Percentiles rank a stretch among this genome's conserved stretches.
phyloP scores from a whole-genome alignment of 192 early-diverging fungal species.

The Coemansia sp. region DNA sequence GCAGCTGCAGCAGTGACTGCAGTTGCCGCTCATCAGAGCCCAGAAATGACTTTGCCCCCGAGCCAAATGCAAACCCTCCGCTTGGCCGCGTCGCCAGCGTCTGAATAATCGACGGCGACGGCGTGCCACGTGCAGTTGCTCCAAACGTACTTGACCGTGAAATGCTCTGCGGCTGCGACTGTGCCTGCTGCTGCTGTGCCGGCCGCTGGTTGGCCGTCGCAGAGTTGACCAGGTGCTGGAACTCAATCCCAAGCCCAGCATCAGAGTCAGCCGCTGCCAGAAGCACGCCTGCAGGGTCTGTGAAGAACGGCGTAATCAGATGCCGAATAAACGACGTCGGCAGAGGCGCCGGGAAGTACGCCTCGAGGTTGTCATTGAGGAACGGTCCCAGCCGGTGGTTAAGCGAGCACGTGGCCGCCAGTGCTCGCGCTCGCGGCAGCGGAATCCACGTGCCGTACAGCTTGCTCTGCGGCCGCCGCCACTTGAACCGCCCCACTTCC shows the following conservation, averaged over 20 bases:
- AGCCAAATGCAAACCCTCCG: conserved; percentile 18
- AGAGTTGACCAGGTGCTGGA: conserved; percentile 37
- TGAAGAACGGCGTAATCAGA: conserved; percentile 51
- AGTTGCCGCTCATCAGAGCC: conserved; percentile 42
- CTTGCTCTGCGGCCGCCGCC: conserved; percentile 64
- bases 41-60: conserved; percentile 42
- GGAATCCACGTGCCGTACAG: conserved; percentile 94
- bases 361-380: conserved; percentile 70
- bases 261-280: conserved; percentile 7
- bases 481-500: conserved; percentile 74
- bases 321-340: conserved; percentile 54
- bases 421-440: conserved; percentile 74
- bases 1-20: conserved; percentile 45
- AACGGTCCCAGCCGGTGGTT: conserved; percentile 72
- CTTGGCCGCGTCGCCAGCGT: conserved; percentile 28
- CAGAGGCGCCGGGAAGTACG: conserved; percentile 62
- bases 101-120: conserved; percentile 53
- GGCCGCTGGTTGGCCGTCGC: conserved; percentile 17
- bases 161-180: conserved; percentile 23
- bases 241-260: conserved; percentile 33
- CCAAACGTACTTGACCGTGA: conserved; percentile 49
- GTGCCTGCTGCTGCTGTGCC: not conserved
- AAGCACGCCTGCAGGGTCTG: conserved; percentile 22
- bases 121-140: conserved; percentile 44
- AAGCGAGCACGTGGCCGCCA: conserved; percentile 79